phyloP scores from a whole-genome alignment of 176 grass and related monocot genomes.

The Themeda triandra region DNA sequence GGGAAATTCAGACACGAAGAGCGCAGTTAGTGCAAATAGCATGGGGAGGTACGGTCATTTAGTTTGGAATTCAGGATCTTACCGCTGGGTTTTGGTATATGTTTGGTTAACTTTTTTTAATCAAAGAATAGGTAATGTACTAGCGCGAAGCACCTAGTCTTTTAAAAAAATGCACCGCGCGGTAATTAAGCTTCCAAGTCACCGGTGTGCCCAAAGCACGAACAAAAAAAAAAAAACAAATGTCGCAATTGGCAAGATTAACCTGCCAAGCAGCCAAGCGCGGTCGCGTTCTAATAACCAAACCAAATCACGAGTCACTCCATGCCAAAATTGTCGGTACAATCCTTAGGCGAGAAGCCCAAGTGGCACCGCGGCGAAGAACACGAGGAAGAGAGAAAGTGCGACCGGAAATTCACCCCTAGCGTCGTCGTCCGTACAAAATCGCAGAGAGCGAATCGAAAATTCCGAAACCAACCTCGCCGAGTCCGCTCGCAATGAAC shows the following conservation, averaged over 20 bases:
- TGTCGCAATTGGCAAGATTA: neutral
- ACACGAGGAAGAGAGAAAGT: neutral
- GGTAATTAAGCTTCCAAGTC: conserved; percentile 21
- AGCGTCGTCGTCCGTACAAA: neutral
- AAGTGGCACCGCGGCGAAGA: neutral
- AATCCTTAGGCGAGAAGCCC: conserved; percentile 21
- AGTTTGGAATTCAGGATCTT: neutral
- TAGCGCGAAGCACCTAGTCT: neutral
- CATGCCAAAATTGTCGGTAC: neutral
- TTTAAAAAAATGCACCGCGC: neutral
- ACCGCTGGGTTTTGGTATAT: neutral
- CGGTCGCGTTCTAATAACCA: neutral
- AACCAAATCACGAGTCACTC: neutral
- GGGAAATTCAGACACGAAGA: neutral
- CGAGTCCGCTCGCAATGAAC: neutral
- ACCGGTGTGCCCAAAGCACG: neutral
- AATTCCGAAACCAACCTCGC: neutral
- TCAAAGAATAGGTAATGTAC: neutral
- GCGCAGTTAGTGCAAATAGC: neutral
- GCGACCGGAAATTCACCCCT: neutral
- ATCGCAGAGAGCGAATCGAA: neutral
- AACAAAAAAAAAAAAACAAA: conserved; percentile 5
- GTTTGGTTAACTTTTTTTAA: neutral
- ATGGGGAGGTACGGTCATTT: conserved; percentile 4
- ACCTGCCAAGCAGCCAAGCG: neutral